Evolutionary conservation across 805 yeast genomes (phyloP).

Genomic region (Sungouiozyma intestinalis): DNA sequence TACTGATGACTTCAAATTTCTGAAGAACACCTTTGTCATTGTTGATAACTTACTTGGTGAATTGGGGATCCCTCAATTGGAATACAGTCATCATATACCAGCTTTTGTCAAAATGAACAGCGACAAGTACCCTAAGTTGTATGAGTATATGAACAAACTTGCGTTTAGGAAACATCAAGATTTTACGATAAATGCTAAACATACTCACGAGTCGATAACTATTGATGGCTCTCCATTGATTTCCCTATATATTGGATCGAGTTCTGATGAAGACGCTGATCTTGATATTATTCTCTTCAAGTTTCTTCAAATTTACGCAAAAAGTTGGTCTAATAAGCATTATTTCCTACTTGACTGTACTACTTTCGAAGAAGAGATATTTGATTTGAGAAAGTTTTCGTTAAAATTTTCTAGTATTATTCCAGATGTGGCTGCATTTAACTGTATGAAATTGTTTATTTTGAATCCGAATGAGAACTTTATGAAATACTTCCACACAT

Average conservation of each 20-base stretch:
- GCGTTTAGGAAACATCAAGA: slow-evolving; percentile 41
- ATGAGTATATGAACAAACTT: slow-evolving; percentile 66
- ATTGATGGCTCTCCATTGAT: slow-evolving; percentile 66
- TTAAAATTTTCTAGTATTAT: slow-evolving; percentile 34
- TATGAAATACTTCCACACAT: slow-evolving; percentile 16
- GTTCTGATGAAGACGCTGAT: slow-evolving; percentile 29
- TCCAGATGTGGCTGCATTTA: slow-evolving; percentile 41
- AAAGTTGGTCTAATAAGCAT: slow-evolving; percentile 61
- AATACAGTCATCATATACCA: slow-evolving; percentile 47
- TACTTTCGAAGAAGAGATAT: slow-evolving; percentile 33
- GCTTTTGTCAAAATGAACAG: slow-evolving; percentile 39
- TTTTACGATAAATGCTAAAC: slow-evolving; percentile 23
- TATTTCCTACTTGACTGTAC: slow-evolving; percentile 62
- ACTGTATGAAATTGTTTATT: slow-evolving; percentile 45
- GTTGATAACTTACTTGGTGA: slow-evolving; percentile 39
- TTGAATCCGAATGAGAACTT: slow-evolving; percentile 30
- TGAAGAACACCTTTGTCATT: slow-evolving; percentile 26
- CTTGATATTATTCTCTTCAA: slow-evolving; percentile 47
- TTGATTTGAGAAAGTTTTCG: slow-evolving; percentile 15
- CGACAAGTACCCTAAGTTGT: slow-evolving; percentile 41
- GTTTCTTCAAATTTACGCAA: slow-evolving; percentile 52
- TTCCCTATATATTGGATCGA: slow-evolving; percentile 38
- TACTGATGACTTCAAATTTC: slow-evolving; percentile 12
- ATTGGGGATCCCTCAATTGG: slow-evolving; percentile 51
- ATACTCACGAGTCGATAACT: slow-evolving; percentile 55